phyloP scores from a whole-genome alignment of 768 basidiomycete species.

The Auricularia auricula-judae region DNA sequence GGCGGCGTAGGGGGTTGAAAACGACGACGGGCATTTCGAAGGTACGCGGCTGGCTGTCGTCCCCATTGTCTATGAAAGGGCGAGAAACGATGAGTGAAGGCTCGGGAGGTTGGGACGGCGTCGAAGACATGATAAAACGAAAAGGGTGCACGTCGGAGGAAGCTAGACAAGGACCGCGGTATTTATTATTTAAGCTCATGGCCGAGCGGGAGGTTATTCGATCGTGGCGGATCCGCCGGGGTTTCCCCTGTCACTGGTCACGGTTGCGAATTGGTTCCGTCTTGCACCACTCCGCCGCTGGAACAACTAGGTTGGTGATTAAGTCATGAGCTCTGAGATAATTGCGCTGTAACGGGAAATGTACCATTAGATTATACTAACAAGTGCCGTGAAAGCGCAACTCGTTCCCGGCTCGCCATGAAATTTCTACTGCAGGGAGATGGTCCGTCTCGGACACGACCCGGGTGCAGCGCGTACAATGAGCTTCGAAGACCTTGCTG shows the following conservation, averaged over 20 bases:
- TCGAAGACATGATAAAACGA: not conserved
- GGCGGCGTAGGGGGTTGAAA: not conserved
- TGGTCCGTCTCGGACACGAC: slow-evolving; percentile 62
- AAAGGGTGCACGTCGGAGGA: not conserved
- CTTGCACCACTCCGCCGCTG: too few species aligned
- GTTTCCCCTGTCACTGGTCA: not conserved
- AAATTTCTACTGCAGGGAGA: slow-evolving; percentile 47
- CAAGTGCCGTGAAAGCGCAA: not conserved
- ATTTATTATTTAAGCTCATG: not conserved
- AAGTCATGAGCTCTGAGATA: too few species aligned
- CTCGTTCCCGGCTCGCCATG: not conserved
- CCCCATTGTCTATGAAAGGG: not conserved
- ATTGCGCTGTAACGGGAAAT: too few species aligned
- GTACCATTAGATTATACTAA: too few species aligned
- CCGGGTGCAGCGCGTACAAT: slow-evolving; percentile 49
- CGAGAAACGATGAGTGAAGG: not conserved
- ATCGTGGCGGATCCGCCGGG: not conserved
- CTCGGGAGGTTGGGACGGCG: not conserved
- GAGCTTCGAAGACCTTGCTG: slow-evolving; percentile 47
- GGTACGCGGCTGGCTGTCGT: not conserved
- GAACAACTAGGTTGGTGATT: too few species aligned
- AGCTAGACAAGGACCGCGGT: not conserved
- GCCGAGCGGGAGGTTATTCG: not conserved
- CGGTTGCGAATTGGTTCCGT: not conserved
- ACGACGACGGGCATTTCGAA: not conserved